These are phyloP conservation scores for Paramarasmius palmivorus DNA, from an alignment of 1,284 basidiomycete genomes.

Conservation along the genomic window DNA sequence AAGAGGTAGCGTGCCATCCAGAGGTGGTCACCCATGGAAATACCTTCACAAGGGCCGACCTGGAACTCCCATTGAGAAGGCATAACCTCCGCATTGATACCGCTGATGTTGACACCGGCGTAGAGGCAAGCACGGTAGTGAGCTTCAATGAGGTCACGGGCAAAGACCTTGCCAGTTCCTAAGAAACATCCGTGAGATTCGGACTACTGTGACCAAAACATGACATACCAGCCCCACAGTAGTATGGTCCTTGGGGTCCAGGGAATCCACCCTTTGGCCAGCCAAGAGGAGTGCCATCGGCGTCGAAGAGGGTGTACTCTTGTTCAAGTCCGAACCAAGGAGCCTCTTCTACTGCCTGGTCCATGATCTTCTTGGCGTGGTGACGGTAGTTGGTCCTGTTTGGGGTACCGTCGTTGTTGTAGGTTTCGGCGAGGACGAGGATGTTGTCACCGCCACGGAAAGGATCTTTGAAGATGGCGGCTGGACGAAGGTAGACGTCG, in stretches of 20 bases:
- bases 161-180: conserved; percentile 97
- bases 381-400: conserved; percentile 97
- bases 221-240: conserved; percentile 94
- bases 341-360: conserved; percentile 74
- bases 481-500: conserved; percentile 97
- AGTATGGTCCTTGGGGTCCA: conserved; percentile 99
- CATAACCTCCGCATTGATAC: conserved; percentile 99
- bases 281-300: conserved; percentile 88
- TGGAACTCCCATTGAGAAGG: conserved; percentile 99
- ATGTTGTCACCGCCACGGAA: conserved; percentile 99
- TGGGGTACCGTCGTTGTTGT: conserved; percentile 98
- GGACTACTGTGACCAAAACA: conserved; percentile 12
- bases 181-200: conserved; percentile 14
- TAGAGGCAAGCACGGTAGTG: conserved; percentile 98
- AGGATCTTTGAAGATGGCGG: conserved; percentile 97
- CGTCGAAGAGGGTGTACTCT: conserved; percentile 98
- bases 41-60: conserved; percentile 96
- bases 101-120: conserved; percentile 96
- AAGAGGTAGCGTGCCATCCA: conserved; percentile 97
- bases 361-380: conserved; percentile 91
- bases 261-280: conserved; percentile 99
- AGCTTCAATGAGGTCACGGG: conserved; percentile 98
- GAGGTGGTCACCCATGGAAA: conserved; percentile 98
- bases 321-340: conserved; percentile 99
- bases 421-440: conserved; percentile 94